Evolutionary conservation across 2,329 filamentous ascomycete species (phyloP).

Genomic region (Fusarium sp.): DNA sequence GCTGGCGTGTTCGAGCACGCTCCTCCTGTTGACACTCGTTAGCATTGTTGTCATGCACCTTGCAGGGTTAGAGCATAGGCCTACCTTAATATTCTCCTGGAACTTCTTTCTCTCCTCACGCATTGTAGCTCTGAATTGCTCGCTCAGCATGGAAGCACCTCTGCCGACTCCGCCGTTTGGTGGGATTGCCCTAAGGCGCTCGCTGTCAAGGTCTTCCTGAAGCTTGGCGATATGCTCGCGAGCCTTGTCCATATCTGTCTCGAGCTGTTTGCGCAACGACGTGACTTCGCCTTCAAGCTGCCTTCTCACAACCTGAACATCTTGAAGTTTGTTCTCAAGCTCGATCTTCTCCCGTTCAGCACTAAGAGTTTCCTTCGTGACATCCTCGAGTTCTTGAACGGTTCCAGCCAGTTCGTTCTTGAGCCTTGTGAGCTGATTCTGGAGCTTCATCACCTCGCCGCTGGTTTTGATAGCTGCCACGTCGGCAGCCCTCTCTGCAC

Average conservation of each 20-base stretch:
- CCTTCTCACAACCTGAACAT: slow-evolving; percentile 32
- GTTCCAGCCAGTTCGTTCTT: slow-evolving; percentile 63
- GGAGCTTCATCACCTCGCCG: slow-evolving; percentile 59
- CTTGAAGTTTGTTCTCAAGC: slow-evolving; percentile 54
- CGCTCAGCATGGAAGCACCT: slow-evolving; percentile 65
- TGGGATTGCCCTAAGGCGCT: slow-evolving; percentile 59
- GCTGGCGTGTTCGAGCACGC: slow-evolving; percentile 59
- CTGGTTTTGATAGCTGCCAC: slow-evolving; percentile 65
- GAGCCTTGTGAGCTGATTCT: slow-evolving; percentile 62
- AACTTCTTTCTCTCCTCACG: slow-evolving; percentile 68
- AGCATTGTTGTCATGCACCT: slow-evolving; percentile 33
- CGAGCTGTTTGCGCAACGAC: slow-evolving; percentile 53
- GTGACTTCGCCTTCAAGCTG: slow-evolving; percentile 40
- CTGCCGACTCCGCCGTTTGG: slow-evolving; percentile 51
- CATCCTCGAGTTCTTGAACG: slow-evolving; percentile 64
- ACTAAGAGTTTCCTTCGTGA: slow-evolving; percentile 64
- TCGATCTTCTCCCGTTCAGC: slow-evolving; percentile 63
- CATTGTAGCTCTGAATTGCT: slow-evolving; percentile 68
- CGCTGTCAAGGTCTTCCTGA: slow-evolving; percentile 64
- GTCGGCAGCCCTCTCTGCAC: slow-evolving; percentile 69
- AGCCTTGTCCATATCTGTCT: slow-evolving; percentile 55
- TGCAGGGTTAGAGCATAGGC: slow-evolving; percentile 30
- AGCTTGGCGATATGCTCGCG: slow-evolving; percentile 55
- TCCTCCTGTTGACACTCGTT: slow-evolving; percentile 59
- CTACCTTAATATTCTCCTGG: slow-evolving; percentile 65